Evolutionary conservation across 2,329 filamentous ascomycete genomes (phyloP), one percentile per base, ranked within the genome.

Genomic region (Epichloe scottii): DNA sequence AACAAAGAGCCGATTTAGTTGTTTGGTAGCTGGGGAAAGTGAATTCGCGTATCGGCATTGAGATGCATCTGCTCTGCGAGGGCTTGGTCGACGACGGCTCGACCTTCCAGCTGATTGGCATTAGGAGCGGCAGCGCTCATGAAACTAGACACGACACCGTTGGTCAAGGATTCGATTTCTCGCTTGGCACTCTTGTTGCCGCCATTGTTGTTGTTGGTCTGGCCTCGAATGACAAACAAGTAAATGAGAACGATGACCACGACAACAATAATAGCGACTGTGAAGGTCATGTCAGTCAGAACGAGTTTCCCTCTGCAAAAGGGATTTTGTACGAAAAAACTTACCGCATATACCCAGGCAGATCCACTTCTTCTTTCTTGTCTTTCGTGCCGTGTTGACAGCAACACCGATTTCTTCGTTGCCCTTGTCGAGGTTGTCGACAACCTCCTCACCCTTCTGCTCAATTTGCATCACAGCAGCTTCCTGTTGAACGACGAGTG

Each of bases 301-400:
- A 42, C 8, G 26, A 19, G 12, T 30, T n/a, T 38, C 15, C 33
- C 11, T 23, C 3, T 12, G 33, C 23, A 23, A 6, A 39, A 45
- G 6, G 2, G 12, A 4, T 19, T 14, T 4, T 30, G 10, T 30
- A 11, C 30, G 3, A 12, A 23, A 12, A 34, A 19, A 62, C 77
- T 59, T 72, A 81, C 77, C 71, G 59, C 76, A 71, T 62, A 96
- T 88, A 61, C 84, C 82, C 59, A 95, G 71, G 75, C 89, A 95
- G 66, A 87, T 90, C 90, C 89, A 96, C 85, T 96, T 96, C 89
- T 94, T 95, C 73, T 82, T 87, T 59, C 87, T 79, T 48, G 85
- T 87, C 59, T 81, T 79, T 65, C 85, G 77, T 8, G 91, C 91
- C 59, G 87, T 95, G 54, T 78, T 76, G 55, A 95, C 86, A 12